These are phyloP conservation scores for Erigeron canadensis DNA, from an alignment of 129 eudicot species.

Conservation along the genomic window DNA sequence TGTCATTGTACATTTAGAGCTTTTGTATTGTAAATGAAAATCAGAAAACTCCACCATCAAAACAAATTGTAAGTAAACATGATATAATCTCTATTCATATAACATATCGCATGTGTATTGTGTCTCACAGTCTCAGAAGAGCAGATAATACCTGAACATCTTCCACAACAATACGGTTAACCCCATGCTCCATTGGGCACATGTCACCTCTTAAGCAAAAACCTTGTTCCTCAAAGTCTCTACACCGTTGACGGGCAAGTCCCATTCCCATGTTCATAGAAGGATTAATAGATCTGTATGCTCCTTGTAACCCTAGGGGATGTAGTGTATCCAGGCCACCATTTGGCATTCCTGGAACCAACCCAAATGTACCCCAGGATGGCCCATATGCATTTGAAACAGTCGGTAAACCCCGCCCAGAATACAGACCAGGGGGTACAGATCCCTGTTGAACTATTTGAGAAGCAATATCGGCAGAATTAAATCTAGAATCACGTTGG, in stretches of 20 bases:
- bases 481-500: constrained; percentile 65
- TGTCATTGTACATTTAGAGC: too few relatives aligned
- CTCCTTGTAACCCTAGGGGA: constrained; percentile 70
- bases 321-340: constrained; percentile 76
- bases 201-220: constrained; percentile 98
- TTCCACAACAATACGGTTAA: constrained; percentile 89
- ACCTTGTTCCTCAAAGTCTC: constrained; percentile 98
- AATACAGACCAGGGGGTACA: constrained; percentile 60
- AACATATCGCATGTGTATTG: too few relatives aligned
- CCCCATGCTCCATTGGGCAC: constrained; percentile 99
- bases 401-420: constrained; percentile 73
- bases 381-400: constrained; percentile 70
- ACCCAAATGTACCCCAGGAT: constrained; percentile 79
- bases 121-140: neutral
- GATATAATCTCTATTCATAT: too few relatives aligned
- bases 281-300: constrained; percentile 66
- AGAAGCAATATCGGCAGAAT: constrained; percentile 60
- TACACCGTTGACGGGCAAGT: constrained; percentile 77
- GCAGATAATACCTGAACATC: constrained; percentile 85
- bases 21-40: neutral
- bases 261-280: constrained; percentile 73
- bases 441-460: constrained; percentile 62
- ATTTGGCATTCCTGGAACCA: constrained; percentile 77
- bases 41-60: constrained; percentile 32
- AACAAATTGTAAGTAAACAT: neutral